Base-by-base conservation (phyloP, 139 green algal species). In the Zygnema cylindricum region DNA sequence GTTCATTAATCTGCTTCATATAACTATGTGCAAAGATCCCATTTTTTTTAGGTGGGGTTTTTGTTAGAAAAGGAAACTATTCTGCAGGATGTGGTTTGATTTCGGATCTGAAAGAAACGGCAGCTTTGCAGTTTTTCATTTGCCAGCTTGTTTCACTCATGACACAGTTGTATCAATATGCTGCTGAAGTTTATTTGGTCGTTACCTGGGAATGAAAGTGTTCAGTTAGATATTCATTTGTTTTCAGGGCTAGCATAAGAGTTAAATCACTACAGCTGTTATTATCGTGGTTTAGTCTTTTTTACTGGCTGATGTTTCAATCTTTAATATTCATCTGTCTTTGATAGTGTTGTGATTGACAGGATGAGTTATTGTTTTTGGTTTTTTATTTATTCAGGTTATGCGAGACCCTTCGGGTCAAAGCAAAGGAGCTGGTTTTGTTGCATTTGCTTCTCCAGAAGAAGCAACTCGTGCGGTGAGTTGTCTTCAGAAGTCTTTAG, bases 371-470 rank as follows among this genome's bases (percentile, higher is more conserved):
- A n/a, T 92, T 88, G 16, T 22, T 1, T 55, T 36, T 33, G 36
- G 21, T 89, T 33, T 86, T 3, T 43, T 89, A 33, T n/a, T 92
- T 32, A 73, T 86, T 38, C 92, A 92, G 49, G 42, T 94, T 22
- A 89, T 94, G 87, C 77, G 40, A 23, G 91, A 93, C 77, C 23
- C 39, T 1, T 35, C 22, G 23, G 91, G 92, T 36, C 33, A 35
- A 41, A 90, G 69, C 87, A 87, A 81, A 41, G 93, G 93, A 38
- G 91, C 78, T 41, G 93, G 92, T 1, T 95, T 95, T 82, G 92
- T 95, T 0, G 82, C 87, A 25, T 95, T 95, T 57, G 85, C 79
- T n/a, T 89, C 87, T 39, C 69, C 93, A 1, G 93, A 94, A 23
- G 93, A 95, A 43, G 93, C 93, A 43, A 94, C 92, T 0, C 43